Conservation (phyloP, 768 basidiomycete species). For the Rickenella mellea region DNA sequence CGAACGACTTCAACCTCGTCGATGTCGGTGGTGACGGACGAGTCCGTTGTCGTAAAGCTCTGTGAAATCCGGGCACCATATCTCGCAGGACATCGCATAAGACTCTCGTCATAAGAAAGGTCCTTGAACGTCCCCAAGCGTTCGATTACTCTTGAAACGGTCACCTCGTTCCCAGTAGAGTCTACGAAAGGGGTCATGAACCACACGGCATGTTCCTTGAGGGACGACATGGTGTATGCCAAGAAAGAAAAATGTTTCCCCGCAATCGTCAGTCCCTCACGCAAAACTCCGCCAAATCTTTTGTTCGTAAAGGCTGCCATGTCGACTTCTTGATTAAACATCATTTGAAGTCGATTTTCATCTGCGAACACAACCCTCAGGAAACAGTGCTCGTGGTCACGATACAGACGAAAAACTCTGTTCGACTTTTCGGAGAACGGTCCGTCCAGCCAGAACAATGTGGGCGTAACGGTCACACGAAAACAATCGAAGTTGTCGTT, state of each 20-base stretch:
- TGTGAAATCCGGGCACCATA: conserved; percentile 68
- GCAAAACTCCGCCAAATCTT: conserved; percentile 37
- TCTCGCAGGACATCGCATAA: conserved; percentile 53
- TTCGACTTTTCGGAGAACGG: conserved; percentile 54
- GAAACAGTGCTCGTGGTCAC: conserved; percentile 44
- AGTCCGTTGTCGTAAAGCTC: conserved; percentile 67
- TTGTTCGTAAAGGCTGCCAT: conserved; percentile 35
- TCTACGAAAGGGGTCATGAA: conserved; percentile 50
- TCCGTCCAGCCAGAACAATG: conserved; percentile 40
- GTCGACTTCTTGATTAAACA: conserved; percentile 48
- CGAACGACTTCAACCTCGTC: conserved; percentile 46
- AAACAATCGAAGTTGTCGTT: conserved; percentile 33
- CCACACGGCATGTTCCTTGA: no score
- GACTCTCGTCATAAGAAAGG: conserved; percentile 30
- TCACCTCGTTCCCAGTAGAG: conserved; percentile 23
- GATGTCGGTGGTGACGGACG: conserved; percentile 39
- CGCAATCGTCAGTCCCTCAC: conserved; percentile 42
- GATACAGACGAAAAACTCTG: conserved; percentile 46
- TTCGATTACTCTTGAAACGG: conserved; percentile 46
- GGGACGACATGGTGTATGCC: conserved; percentile 64
- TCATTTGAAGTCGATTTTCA: conserved; percentile 42
- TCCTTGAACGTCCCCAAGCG: conserved; percentile 46
- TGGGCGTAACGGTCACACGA: conserved; percentile 47
- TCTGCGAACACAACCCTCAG: conserved; percentile 56
- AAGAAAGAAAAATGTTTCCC: conserved; percentile 51